Base-by-base conservation (phyloP, 371 early-diverging fungal genomes). In the Encephalitozoon hellem region DNA sequence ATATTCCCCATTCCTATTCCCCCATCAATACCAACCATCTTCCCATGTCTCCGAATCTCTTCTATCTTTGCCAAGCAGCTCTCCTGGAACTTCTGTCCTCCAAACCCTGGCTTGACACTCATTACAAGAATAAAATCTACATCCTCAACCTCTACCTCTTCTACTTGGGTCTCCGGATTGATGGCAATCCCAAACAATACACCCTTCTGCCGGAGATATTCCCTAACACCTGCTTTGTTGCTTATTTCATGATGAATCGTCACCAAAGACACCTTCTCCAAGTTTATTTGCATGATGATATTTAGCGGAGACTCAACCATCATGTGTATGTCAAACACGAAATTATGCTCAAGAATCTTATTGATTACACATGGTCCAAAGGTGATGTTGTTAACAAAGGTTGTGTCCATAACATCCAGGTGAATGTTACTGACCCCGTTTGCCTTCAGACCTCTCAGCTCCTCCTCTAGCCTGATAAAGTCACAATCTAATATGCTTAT, bases 21-120 rank as follows among this genome's bases (percentile, higher is more conserved):
- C 34, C 98, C 97, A 85, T 97, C 98, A 0, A 97, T 96, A 84
- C 96, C 89, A 75, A 96, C 93, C 79, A 94, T 91, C 69, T 64
- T 23, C 26, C 67, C 51, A 28, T 25, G 5, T 39, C 54, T 63
- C 21, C 41, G 12, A 21, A 76, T 63, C 4, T 47, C 9, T 21
- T 59, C 51, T 26, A 82, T 52, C 51, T 78, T 76, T 12, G 47
- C 28, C n/a, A 51, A 30, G 45, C 72, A 74, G 4, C 68, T 51
- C 23, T 51, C 26, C 21, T 76, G 73, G 21, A 85, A 69, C 15
- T 32, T 51, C 54, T 85, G 84, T 5, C 81, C 81, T 21, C 86
- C 86, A 67, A 72, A 67, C 12, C 86, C 86, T 15, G 84, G 84
- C 25, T 67, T 42, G 39, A 96, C 98, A 0, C 96, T 95, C 98